A percentile compares a stretch with the other conserved stretches of the same genome.
These are phyloP conservation scores for Sarocladiaceae sp. DNA, from an alignment of 2,329 filamentous ascomycete species.

Conservation along the genomic window DNA sequence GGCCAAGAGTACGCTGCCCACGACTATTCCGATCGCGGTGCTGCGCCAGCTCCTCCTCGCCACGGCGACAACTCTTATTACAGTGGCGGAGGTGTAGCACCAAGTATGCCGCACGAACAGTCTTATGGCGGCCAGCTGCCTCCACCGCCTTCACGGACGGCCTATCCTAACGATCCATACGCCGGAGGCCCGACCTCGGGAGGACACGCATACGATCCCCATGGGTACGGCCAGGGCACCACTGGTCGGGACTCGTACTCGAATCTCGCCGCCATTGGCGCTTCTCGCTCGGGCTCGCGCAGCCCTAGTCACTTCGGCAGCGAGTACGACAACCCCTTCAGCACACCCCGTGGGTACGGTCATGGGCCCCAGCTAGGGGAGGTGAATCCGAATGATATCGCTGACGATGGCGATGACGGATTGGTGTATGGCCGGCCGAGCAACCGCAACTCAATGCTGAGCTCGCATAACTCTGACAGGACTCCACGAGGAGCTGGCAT, in stretches of 20 bases:
- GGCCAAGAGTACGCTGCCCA: neutral
- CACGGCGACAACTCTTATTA: conserved; percentile 21
- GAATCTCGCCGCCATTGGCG: conserved; percentile 35
- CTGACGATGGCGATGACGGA: conserved; percentile 85
- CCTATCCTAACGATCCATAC: conserved; percentile 16
- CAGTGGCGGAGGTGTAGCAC: conserved; percentile 12
- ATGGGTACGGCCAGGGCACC: conserved; percentile 19
- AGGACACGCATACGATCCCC: conserved; percentile 10
- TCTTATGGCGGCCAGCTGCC: conserved; percentile 24
- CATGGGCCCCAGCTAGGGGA: conserved; percentile 46
- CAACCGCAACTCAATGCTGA: conserved; percentile 55
- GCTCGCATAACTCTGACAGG: conserved; percentile 38
- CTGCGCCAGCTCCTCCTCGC: conserved; percentile 16
- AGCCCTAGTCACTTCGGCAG: conserved; percentile 41
- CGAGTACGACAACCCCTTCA: conserved; percentile 56
- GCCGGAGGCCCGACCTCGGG: neutral
- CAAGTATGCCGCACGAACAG: conserved; percentile 1
- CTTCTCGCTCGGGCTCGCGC: conserved; percentile 40
- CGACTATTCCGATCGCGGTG: conserved; percentile 2
- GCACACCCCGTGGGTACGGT: neutral
- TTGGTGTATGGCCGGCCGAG: conserved; percentile 48
- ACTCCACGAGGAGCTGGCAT: conserved; percentile 27
- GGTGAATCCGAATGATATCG: conserved; percentile 75
- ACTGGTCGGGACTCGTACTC: conserved; percentile 37
- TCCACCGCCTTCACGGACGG: conserved; percentile 31